Base-by-base conservation (phyloP, 2,329 filamentous ascomycete species). In the Chalaropsis thielavioides region DNA sequence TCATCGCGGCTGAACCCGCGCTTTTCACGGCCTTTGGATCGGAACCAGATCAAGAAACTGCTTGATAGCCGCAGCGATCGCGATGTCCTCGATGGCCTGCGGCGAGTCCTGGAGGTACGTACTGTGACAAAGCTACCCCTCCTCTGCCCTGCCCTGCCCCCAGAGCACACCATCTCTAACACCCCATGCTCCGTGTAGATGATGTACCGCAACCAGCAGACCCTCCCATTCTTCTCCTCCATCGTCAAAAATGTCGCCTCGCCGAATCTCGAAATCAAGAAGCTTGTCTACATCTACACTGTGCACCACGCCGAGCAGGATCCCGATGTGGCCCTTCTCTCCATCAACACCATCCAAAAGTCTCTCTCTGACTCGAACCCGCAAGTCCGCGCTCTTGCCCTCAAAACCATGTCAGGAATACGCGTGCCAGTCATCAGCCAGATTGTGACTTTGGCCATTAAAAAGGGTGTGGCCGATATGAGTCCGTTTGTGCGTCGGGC, bases 271-370 rank as follows among this genome's bases (percentile, higher is more conserved):
- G 91, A 95, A 72, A 92, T 97, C 75, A 95, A 96, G 77, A 97
- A 97, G 75, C 85, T 99, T 65, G 94, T 99, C 68, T 99, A 99
- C 79, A 95, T 96, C 73, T 99, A 96, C 76, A 85, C 99, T 68
- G 87, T 97, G 67, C 90, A 95, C 73, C 92, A 99, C 81, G 94
- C 94, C 74, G 94, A 97, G 74, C 85, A 91, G 69, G 94, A 97
- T 72, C 94, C 92, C 66, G 94, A 99, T 75, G 88, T 96, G 58
- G 92, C 94, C 22, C 82, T 99, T 44, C 82, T 99, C 56, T 96
- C 92, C 67, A 96, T 99, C 81, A 99, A 99, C 76, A 95, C 94
- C 6, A 97, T 99, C 70, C 94, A 99, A 73, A 97, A 96, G 76
- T 96, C 92, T 10, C 83, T 99, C 66, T 95, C 91, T 27, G 94